phyloP scores from a whole-genome alignment of 345 rosid species.

The Eucalyptus coolabah region DNA sequence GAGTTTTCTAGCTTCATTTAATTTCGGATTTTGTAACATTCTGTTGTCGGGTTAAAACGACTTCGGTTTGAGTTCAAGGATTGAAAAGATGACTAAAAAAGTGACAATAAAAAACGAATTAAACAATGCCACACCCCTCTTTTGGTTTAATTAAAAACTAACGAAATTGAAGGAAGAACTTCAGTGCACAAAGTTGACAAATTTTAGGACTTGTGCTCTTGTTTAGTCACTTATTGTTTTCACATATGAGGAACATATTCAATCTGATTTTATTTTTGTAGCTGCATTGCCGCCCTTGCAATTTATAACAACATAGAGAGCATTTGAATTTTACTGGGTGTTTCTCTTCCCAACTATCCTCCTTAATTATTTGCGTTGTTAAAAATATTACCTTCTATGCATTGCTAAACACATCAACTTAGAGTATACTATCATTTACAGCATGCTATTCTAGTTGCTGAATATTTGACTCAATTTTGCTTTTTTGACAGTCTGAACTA shows the following conservation, averaged over 20 bases:
- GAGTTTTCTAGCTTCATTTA: not conserved
- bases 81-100: not conserved
- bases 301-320: not conserved
- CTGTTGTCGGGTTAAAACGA: not conserved
- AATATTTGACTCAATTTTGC: not conserved
- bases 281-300: not conserved
- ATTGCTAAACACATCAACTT: not conserved
- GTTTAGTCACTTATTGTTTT: not conserved
- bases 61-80: not conserved
- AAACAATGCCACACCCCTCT: not conserved
- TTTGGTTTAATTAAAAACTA: not conserved
- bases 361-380: not conserved
- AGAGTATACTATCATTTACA: not conserved
- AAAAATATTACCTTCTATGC: not conserved
- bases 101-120: not conserved
- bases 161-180: not conserved
- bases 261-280: not conserved
- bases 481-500: slow-evolving; percentile 69
- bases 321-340: not conserved
- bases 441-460: not conserved
- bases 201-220: not conserved
- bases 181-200: not conserved
- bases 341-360: not conserved
- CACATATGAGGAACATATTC: not conserved
- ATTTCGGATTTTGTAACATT: not conserved